Evolutionary conservation across 305 asterid genomes (phyloP), one percentile per base, ranked within the genome.

Genomic region (Petunia hybrid): DNA sequence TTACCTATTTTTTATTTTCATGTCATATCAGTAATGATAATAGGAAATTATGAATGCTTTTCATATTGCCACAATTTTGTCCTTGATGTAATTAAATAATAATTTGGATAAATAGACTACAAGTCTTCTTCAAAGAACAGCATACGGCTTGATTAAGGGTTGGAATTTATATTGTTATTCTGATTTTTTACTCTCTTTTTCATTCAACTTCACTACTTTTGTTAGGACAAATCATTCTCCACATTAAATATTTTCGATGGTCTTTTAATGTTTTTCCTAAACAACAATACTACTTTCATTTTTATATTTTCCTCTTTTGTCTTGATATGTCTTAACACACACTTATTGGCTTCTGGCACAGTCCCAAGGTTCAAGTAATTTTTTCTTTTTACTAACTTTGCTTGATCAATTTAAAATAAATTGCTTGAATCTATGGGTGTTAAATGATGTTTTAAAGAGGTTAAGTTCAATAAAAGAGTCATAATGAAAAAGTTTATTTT

Each of bases 1-100:
- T 6, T 41, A 22, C 41, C 41, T 42, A 67, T 70, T 7, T 82
- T 83, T 82, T 38, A 77, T 77, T 83, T 80, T 67, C 56, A 77
- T 60, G 40, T 77, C 70, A 77, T 77, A 60, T 77, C 71, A 42
- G 55, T 42, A 60, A 77, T 41, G 57, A 59, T 45, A 43, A 31
- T 35, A 61, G 36, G 14, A 61, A 42, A 43, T 77, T 42, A 14
- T 59, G 51, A 4, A 14, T 14, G 39, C 38, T 39, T 39, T 76
- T 12, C 59, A 77, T 41, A 46, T 42, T 61, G 45, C 78, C 62
- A 63, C 59, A 60, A 77, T 77, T 63, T 59, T 63, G 70, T 77
- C 69, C 60, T 41, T 4, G 35, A 1, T 41, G 53, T 62, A 55
- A 59, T n/a, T 39, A 42, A 76, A 76, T 43, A 76, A 4, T 36